Base-by-base conservation (phyloP, 2,329 filamentous ascomycete genomes). In the Fusarium penzigii region DNA sequence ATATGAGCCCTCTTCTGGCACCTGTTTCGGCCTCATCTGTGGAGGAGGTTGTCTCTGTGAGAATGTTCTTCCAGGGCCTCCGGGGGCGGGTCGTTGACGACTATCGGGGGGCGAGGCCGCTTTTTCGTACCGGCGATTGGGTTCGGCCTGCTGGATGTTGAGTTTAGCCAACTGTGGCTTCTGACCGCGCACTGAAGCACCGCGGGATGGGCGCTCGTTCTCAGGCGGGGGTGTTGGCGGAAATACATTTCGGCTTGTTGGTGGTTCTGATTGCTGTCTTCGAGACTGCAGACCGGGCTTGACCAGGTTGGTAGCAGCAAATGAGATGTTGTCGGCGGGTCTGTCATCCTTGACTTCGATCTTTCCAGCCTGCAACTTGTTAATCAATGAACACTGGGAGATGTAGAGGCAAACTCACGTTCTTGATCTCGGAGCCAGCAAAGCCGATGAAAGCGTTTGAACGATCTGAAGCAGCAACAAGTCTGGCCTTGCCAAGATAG, bases 221-320 rank as follows among this genome's bases (percentile, higher is more conserved):
- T 99, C 94, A 6, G 94, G 94, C 7, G 94, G 94, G 39, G 94
- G 94, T n/a, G 94, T 97, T n/a, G 94, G 94, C 16, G 94, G 94
- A 76, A 97, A 97, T 57, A 93, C 83, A 64, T 89, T 90, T 64
- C 91, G 86, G 68, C 83, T 84, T 58, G 85, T 77, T 1, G 90
- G 90, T 9, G 91, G 90, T 67, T 94, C 92, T 16, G 90, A 94
- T 67, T 94, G 90, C 65, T 95, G 90, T 65, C 89, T 83, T 59
- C 89, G 85, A 66, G 89, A 93, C 62, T 83, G 82, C 34, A 97
- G 78, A 45, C 89, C 89, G 32, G 90, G 88, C 69, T 94, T 94
- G 56, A 97, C 93, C 9, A 97, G 84, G 64, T 97, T 96, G 39
- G 91, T 91, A 5, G 93, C 93, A 25, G 90, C 94, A 65, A 89